Base-by-base conservation (phyloP, 139 green algal species). In the Chlorella sp. region DNA sequence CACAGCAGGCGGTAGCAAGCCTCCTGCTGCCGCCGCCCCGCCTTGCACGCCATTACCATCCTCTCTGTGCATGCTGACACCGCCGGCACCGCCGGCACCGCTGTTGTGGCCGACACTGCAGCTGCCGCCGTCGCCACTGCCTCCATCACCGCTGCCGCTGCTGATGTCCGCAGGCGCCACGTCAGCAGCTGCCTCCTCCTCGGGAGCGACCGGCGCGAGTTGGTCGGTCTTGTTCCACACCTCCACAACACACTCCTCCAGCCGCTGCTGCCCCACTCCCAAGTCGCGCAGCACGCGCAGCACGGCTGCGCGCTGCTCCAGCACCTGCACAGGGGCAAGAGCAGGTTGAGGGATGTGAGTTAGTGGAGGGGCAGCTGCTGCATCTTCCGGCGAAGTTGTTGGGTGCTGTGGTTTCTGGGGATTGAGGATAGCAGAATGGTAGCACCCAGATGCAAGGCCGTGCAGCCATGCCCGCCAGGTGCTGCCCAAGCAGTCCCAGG, bases 211-310 rank as follows among this genome's bases (percentile, higher is more conserved):
- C 79, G 61, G 77, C 60, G 36, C 61, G 18, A 95, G 80, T 73
- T 90, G 76, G 82, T 95, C 93, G 2, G 48, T 37, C 69, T 95
- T 95, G 85, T 95, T 95, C 86, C 89, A 94, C 22, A 94, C 89
- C 87, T 95, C 92, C 0, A 95, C 32, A 68, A 93, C 18, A 3
- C 34, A 3, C 1, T 73, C 48, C 24, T 83, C 34, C 88, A 96
- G 77, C 39, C 76, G 71, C 37, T 86, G 81, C 34, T 92, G 60
- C 39, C 40, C 71, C 22, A 95, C 30, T 11, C 93, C 93, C 76
- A 93, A 85, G 42, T 88, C 79, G 2, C 89, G 42, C 66, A 95
- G 89, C 69, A 97, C 91, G 26, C 89, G 39, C 26, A 97, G 66
- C 64, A 97, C 95, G 1, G 93, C 83, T 12, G 61, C 48, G 7